Percentiles rank a stretch among this genome's conserved stretches.
Conservation (phyloP, 176 grass and related monocot genomes). For the Hordeum marinum region DNA sequence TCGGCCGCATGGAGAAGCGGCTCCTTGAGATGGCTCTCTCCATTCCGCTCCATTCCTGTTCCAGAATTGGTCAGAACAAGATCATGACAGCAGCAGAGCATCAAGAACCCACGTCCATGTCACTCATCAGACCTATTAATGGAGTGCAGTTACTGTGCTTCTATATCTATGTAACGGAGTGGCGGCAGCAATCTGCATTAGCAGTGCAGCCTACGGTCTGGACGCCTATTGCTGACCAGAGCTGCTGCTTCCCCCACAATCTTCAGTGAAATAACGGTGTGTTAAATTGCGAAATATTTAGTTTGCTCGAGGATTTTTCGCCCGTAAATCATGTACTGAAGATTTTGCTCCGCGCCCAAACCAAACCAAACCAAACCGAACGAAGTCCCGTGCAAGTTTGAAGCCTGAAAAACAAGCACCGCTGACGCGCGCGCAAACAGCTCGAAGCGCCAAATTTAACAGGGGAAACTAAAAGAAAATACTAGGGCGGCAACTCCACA, state of each 20-base stretch:
- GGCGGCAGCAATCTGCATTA: not conserved
- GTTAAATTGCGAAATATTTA: not conserved
- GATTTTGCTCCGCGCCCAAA: not conserved
- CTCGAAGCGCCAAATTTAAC: not conserved
- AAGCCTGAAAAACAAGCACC: not conserved
- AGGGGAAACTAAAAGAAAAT: not conserved
- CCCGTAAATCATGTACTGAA: not conserved
- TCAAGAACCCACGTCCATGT: not conserved
- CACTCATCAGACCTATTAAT: not conserved
- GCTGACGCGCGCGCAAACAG: not conserved
- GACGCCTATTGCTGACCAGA: not conserved
- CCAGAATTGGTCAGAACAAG: not conserved
- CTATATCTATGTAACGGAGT: not conserved
- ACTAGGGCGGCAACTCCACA: not conserved
- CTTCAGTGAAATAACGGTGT: not conserved
- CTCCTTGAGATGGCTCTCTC: constrained; percentile 38
- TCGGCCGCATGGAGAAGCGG: constrained; percentile 43
- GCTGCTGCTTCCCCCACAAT: not conserved
- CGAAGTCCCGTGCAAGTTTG: not conserved
- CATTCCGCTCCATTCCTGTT: constrained; percentile 44
- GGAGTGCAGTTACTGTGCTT: not conserved
- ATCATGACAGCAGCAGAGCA: not conserved
- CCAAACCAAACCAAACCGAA: not conserved
- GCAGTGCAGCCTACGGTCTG: not conserved
- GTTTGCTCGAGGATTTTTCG: not conserved